These are phyloP conservation scores for Juglanconis oblonga DNA, from an alignment of 2,329 filamentous ascomycete species.

Conservation along the genomic window DNA sequence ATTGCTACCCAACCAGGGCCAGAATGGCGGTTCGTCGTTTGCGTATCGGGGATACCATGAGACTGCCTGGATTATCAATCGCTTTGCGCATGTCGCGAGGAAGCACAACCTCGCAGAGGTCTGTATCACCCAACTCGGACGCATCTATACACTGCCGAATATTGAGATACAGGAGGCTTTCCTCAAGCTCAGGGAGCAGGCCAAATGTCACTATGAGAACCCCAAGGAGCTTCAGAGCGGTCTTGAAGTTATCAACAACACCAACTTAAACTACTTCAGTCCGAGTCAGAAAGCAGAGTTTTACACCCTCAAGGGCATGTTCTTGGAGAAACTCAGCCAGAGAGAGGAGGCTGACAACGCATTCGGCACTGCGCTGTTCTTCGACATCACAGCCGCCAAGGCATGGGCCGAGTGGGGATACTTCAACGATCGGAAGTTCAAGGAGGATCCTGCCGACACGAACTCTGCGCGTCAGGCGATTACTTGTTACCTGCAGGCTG, in stretches of 20 bases:
- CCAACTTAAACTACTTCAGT: slow-evolving; percentile 97
- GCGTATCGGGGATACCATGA: slow-evolving; percentile 98
- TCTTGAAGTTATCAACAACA: slow-evolving; percentile 98
- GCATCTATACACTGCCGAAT: slow-evolving; percentile 97
- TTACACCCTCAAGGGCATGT: slow-evolving; percentile 99
- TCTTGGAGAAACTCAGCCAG: slow-evolving; percentile 88
- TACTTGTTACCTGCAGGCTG: slow-evolving; percentile 93
- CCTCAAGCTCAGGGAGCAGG: slow-evolving; percentile 95
- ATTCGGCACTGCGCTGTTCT: slow-evolving; percentile 92
- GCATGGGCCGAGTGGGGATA: slow-evolving; percentile 99
- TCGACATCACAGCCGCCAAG: slow-evolving; percentile 92
- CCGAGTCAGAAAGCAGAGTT: slow-evolving; percentile 96
- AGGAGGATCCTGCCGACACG: slow-evolving; percentile 79
- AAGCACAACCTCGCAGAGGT: slow-evolving; percentile 97
- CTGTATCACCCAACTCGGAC: slow-evolving; percentile 93
- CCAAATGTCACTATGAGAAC: slow-evolving; percentile 98
- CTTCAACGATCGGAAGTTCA: slow-evolving; percentile 96
- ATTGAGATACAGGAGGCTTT: slow-evolving; percentile 99
- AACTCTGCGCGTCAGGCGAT: slow-evolving; percentile 86
- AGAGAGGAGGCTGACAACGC: slow-evolving; percentile 90
- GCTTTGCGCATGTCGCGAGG: slow-evolving; percentile 94
- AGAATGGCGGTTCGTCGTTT: slow-evolving; percentile 87
- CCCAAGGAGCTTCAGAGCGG: slow-evolving; percentile 87
- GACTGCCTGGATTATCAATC: slow-evolving; percentile 99
- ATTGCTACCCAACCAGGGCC: slow-evolving; percentile 74